Conservation (phyloP, 768 basidiomycete genomes). For the Rhodotorula paludigena region DNA sequence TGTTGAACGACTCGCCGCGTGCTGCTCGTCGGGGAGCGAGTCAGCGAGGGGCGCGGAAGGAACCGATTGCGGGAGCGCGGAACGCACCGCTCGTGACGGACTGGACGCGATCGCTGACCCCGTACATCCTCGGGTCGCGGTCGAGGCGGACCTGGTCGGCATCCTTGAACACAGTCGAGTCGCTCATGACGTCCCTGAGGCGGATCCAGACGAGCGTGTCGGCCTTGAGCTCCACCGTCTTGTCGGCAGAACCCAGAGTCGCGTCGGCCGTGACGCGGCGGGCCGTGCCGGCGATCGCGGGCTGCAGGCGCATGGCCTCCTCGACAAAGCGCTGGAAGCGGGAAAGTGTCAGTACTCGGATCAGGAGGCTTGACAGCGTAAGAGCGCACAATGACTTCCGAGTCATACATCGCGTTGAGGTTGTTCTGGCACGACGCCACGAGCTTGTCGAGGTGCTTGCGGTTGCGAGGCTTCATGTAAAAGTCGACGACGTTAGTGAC, state of each 20-base stretch:
- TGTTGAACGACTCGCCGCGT: constrained; percentile 11
- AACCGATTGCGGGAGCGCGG: not conserved
- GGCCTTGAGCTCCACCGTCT: not conserved
- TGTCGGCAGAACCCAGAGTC: not conserved
- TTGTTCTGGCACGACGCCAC: not conserved
- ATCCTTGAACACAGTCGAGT: not conserved
- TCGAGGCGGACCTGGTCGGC: constrained; percentile 2
- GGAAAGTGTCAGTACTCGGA: not conserved
- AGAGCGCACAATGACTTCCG: constrained; percentile 5
- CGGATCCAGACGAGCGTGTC: constrained; percentile 13
- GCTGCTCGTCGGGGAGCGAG: not conserved
- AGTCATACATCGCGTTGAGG: constrained; percentile 5
- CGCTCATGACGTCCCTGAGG: constrained; percentile 1
- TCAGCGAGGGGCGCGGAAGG: too few species aligned
- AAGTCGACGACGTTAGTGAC: constrained; percentile 12
- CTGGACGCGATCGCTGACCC: not conserved
- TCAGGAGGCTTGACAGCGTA: not conserved
- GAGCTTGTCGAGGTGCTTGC: too few species aligned
- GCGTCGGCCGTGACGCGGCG: constrained; percentile 7
- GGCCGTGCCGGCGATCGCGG: constrained; percentile 16
- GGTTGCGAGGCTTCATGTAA: too few species aligned
- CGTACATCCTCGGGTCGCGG: constrained; percentile 3
- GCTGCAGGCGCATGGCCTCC: constrained; percentile 24
- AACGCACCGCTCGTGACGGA: constrained; percentile 8
- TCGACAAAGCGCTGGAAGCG: constrained; percentile 9